phyloP scores from a whole-genome alignment of 176 grass and related monocot genomes.

The Thalia dealbata region DNA sequence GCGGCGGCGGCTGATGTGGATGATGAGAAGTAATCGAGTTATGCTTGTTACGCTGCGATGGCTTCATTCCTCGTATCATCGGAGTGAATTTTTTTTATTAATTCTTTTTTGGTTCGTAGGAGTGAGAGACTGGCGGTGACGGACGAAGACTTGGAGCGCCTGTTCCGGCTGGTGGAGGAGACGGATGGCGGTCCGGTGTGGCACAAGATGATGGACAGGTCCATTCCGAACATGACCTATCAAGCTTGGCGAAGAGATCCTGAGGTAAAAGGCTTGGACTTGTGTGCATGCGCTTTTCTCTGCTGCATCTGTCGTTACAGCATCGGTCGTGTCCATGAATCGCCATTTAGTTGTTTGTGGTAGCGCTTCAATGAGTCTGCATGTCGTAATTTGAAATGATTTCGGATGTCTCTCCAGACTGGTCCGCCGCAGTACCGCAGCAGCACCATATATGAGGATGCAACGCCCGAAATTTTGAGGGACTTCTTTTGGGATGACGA shows the following conservation, averaged over 20 bases:
- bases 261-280: conserved; percentile 22
- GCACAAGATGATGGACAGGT: conserved; percentile 79
- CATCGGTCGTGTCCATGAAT: neutral
- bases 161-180: conserved; percentile 63
- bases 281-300: neutral
- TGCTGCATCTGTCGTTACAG: no score
- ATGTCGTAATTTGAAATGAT: neutral
- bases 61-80: neutral
- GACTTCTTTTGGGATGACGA: conserved; percentile 99
- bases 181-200: conserved; percentile 60
- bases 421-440: conserved; percentile 67
- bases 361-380: neutral
- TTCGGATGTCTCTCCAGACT: conserved; percentile 31
- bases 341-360: neutral
- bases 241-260: conserved; percentile 74
- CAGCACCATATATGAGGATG: conserved; percentile 77
- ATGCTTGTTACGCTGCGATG: neutral
- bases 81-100: conserved; percentile 12
- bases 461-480: conserved; percentile 46
- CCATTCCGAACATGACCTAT: conserved; percentile 42
- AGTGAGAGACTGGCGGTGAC: conserved; percentile 29
- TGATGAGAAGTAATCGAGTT: neutral
- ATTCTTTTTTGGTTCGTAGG: conserved; percentile 20
- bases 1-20: neutral
- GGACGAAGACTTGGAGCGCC: conserved; percentile 44